Percentiles rank a stretch among this genome's conserved stretches.
Evolutionary conservation across 169 alveolate species (phyloP).

Genomic region (Plasmodium vinckei): DNA sequence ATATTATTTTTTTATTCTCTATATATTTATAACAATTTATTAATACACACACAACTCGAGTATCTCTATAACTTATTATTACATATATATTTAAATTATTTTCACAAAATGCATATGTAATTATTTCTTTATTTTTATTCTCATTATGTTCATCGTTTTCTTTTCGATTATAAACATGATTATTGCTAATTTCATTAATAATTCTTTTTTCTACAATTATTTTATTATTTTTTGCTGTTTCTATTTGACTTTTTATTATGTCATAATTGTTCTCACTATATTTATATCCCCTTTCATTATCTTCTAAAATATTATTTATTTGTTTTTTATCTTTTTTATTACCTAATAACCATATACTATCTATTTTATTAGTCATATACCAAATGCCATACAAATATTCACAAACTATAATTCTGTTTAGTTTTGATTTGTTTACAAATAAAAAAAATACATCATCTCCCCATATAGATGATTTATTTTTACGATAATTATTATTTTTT

Average conservation of each 20-base stretch:
- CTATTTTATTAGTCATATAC: slow-evolving; percentile 58
- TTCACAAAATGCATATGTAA: slow-evolving; percentile 46
- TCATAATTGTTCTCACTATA: neutral
- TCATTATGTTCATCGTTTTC: neutral
- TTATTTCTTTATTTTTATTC: neutral
- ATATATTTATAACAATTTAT: slow-evolving; percentile 39
- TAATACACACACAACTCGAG: slow-evolving; percentile 31
- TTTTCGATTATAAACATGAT: neutral
- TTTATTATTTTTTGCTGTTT: neutral
- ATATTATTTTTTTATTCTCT: slow-evolving; percentile 13
- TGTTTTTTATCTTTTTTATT: slow-evolving; percentile 3
- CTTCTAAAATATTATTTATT: neutral
- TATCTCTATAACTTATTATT: slow-evolving; percentile 27
- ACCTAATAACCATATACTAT: slow-evolving; percentile 37
- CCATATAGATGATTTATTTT: slow-evolving; percentile 10
- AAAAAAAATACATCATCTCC: slow-evolving; percentile 62
- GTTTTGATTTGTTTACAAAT: slow-evolving; percentile 30
- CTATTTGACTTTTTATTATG: neutral
- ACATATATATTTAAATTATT: slow-evolving; percentile 34
- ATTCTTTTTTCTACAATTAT: neutral
- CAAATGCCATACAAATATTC: slow-evolving; percentile 29
- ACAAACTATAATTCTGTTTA: slow-evolving; percentile 16
- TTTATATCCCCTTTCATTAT: neutral
- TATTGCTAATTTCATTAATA: neutral
- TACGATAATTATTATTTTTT: neutral